Conservation (phyloP, 2,329 filamentous ascomycete genomes). For the Alternaria brassicae region DNA sequence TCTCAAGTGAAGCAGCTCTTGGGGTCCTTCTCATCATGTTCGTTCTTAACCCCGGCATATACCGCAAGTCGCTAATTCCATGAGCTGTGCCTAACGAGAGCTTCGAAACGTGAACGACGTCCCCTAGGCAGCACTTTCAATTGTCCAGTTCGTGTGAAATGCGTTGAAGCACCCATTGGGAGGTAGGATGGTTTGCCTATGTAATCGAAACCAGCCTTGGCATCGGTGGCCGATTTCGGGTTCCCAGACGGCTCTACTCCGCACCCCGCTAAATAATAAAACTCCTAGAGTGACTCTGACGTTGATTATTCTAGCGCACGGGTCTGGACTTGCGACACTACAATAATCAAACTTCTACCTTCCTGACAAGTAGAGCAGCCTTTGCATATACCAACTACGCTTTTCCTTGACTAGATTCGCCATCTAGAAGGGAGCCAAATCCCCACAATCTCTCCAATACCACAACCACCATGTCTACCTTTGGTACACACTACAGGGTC, state of each 20-base stretch:
- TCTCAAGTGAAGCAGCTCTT: neutral
- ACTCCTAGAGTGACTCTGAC: slow-evolving; percentile 30
- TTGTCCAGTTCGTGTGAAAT: neutral
- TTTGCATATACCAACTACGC: slow-evolving; percentile 8
- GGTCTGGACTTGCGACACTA: slow-evolving; percentile 10
- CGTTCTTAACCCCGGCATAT: neutral
- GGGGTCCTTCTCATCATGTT: neutral
- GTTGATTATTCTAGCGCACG: slow-evolving; percentile 16
- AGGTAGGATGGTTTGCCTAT: neutral
- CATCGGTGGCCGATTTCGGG: slow-evolving; percentile 21
- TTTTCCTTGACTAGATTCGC: neutral
- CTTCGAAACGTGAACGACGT: neutral
- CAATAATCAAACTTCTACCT: neutral
- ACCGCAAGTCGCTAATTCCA: neutral
- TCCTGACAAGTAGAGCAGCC: neutral
- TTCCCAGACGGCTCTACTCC: slow-evolving; percentile 23
- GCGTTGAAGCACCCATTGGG: slow-evolving; percentile 1
- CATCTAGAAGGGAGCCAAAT: slow-evolving; percentile 12
- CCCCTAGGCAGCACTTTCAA: neutral
- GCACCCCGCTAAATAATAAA: slow-evolving; percentile 33
- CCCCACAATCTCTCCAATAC: slow-evolving; percentile 4
- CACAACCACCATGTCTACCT: slow-evolving; percentile 67
- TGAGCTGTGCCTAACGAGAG: neutral
- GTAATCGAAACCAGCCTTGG: slow-evolving; percentile 3
- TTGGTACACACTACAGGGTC: slow-evolving; percentile 81